Conservation (phyloP, 2,329 filamentous ascomycete genomes). For the Aspergillus sojae region DNA sequence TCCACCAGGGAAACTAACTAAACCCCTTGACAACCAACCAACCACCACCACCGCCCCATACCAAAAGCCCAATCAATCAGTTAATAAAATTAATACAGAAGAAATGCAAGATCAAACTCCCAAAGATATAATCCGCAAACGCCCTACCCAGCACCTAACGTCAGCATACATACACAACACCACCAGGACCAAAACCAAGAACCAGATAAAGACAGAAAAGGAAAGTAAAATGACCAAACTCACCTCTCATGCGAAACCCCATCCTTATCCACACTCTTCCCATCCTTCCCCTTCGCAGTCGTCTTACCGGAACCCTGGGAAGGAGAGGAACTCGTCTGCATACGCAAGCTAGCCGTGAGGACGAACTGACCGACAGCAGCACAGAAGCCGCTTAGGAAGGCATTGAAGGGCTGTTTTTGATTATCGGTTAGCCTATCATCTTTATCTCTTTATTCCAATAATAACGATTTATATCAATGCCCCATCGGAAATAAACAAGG, state of each 20-base stretch:
- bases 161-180: not conserved
- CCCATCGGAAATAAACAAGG: no score
- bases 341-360: slow-evolving; percentile 83
- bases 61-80: slow-evolving; percentile 45
- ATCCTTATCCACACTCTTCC: slow-evolving; percentile 15
- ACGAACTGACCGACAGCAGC: slow-evolving; percentile 98
- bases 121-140: slow-evolving; percentile 94
- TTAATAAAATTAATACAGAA: slow-evolving; percentile 99
- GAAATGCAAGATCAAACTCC: slow-evolving; percentile 94
- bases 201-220: not conserved
- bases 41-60: slow-evolving; percentile 13
- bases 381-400: slow-evolving; percentile 92
- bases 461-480: no score
- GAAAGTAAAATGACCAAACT: slow-evolving; percentile 11
- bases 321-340: slow-evolving; percentile 72
- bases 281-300: slow-evolving; percentile 33
- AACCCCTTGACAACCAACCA: slow-evolving; percentile 6
- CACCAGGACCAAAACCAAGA: not conserved
- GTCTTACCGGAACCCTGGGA: slow-evolving; percentile 53
- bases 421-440: no score
- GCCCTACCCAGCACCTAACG: slow-evolving; percentile 59
- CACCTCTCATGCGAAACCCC: slow-evolving; percentile 46
- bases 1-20: slow-evolving; percentile 9
- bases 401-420: slow-evolving; percentile 77
- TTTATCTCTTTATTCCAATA: no score